Evolutionary conservation across 1,284 basidiomycete species (phyloP), one percentile per base, ranked within the genome.

Genomic region (Tilletia setariae): DNA sequence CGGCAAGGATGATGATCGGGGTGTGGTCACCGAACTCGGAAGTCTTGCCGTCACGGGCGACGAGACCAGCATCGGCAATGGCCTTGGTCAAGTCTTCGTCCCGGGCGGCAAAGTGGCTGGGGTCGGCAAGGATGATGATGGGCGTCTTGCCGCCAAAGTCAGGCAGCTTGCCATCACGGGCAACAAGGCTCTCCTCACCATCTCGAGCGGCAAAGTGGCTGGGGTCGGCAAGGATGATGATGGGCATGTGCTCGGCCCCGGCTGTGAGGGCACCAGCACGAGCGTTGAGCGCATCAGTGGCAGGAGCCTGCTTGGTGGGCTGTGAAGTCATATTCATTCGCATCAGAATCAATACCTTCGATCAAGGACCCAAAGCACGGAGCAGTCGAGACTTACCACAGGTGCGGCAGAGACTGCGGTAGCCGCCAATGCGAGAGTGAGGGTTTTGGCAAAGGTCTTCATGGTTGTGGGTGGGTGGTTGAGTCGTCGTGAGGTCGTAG

Each of bases 341-440:
- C n/a, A n/a, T n/a, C n/a, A n/a, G n/a, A 49, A 53, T 21, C 21
- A 25, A 25, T 28, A 21, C 28, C 13, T 25, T 25, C 7, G 7
- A 21, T 25, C 51, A 19, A 15, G 13, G 28, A 19, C 11, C 16
- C 32, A 11, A 61, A 7, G 4, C 2, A 11, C 32, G 56, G 7
- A 16, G 15, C 32, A 19, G 13, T 13, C 11, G 13, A 2, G 28
- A 61, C 56, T 61, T 30, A 61, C 56, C 32, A 30, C 56, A 40
- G 56, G 28, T 9, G 56, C 28, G 28, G n/a, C 56, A 9, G 56
- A 61, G 56, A 30, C 56, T 16, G 25, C 8, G 8, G 56, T 30
- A 8, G n/a, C 56, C n/a, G 56, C 56, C 28, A 61, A 15, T 19
- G 56, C 56, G n/a, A 61, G 28, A 35, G 56, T 30, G n/a, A 61